Evolutionary conservation across 2,329 filamentous ascomycete genomes (phyloP), one percentile per base, ranked within the genome.

Genomic region (Trichoderma sp.): DNA sequence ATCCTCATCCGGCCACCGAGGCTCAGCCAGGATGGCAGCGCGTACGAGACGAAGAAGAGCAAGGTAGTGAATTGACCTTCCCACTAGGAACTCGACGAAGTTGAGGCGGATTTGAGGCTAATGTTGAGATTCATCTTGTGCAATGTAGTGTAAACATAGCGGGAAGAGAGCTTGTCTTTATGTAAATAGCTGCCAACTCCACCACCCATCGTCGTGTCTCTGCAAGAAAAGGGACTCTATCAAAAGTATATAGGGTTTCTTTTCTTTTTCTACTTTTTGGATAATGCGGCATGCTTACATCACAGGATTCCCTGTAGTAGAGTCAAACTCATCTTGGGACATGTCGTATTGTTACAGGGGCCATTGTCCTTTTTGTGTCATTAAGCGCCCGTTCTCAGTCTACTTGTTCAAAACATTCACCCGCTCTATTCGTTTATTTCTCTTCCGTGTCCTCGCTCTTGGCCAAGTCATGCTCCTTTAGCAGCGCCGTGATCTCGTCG

Each of bases 381-480:
- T 70, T 67, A 67, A 61, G 50, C 53, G 61, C 68, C 71, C 60
- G 29, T 59, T 71, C 63, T 54, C 53, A 53, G 27, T 66, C 35
- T 65, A 42, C 50, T 39, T 9, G 12, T 34, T 48, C 29, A n/a
- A 61, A 54, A 17, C 29, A 48, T 66, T 50, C 61, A 59, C 35
- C 17, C 63, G 17, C 45, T 64, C 73, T 83, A 88, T 77, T 87
- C 87, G 70, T 89, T 89, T 77, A 89, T 77, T 87, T 87, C 72
- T 89, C 89, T 76, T 93, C 89, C 15, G 87, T 79, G 71, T 88
- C 88, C 77, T 94, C 92, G 72, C 89, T 87, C 86, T 97, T 98
- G 70, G 93, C 94, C 79, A 99, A 82, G 74, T 94, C 94, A 76
- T 99, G 94, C 84, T 98, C 93, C 86, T 94, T 97, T 76, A 99